Evolutionary conservation across 2,329 filamentous ascomycete species (phyloP), one percentile per base, ranked within the genome.

Genomic region (Ophiostoma himal-ulmi): DNA sequence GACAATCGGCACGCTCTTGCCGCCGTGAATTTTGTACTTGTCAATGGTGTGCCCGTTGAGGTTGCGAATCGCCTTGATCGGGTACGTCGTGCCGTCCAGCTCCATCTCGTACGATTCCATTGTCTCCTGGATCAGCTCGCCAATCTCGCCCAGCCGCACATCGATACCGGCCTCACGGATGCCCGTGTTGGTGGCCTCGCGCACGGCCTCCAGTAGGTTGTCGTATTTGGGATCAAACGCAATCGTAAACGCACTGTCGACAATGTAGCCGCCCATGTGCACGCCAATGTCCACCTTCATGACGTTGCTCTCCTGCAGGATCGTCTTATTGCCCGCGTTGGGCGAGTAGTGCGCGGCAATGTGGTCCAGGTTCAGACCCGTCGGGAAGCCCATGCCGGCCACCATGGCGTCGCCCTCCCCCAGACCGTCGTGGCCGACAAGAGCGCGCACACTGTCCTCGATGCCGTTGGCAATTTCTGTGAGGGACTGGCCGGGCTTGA

Each of bases 81-180:
- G 92, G 76, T 92, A 88, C 14, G 88, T 93, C 57, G 86, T 88
- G 73, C 92, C 92, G 78, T 90, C 88, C 74, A 96, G 86, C 79
- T 95, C 91, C 68, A 94, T 87, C 81, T 96, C 93, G 80, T 94
- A 95, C 79, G 91, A 94, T 81, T 96, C 93, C 93, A 96, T 96
- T 37, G 90, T 87, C 80, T 96, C 93, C 80, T 96, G 93, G 75
- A 96, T 94, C 22, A 88, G 85, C 11, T 87, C 91, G 72, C 93
- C 92, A 73, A 96, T 91, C 76, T 96, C 93, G 73, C 91, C 89
- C 76, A 97, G 89, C 70, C 94, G 89, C 66, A 93, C 93, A 78
- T 97, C 94, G 76, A 97, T 96, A 76, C 94, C 94, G 6, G 94
- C 93, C 82, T 96, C 91, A 83, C 88, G 89, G 77, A 97, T 86